These are phyloP conservation scores for Ophiorrhiza pumila DNA, from an alignment of 257 asterid species.

Conservation along the genomic window DNA sequence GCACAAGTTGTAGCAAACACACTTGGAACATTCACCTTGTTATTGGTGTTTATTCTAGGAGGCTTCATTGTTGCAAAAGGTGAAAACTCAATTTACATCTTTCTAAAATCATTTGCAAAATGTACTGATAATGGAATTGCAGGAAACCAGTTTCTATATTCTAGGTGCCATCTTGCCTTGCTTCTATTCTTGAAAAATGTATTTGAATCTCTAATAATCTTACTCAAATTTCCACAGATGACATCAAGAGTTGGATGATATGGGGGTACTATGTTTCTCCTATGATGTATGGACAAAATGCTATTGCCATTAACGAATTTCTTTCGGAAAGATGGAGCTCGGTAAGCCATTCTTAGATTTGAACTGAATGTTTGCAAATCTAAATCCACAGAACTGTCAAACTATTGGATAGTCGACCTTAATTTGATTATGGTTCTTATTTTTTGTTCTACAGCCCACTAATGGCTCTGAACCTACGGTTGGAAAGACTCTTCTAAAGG, in stretches of 20 bases:
- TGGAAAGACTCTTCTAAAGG: constrained; percentile 70
- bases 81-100: constrained; percentile 3
- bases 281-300: constrained; percentile 92
- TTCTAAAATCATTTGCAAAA: background rate
- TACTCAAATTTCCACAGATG: constrained; percentile 39
- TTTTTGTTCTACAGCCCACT: constrained; percentile 39
- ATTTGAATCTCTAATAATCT: background rate
- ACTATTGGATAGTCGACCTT: background rate
- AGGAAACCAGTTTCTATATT: background rate
- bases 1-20: constrained; percentile 69
- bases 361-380: background rate
- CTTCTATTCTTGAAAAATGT: background rate
- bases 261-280: constrained; percentile 94
- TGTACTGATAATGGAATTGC: background rate
- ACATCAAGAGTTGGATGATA: constrained; percentile 72
- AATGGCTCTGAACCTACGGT: constrained; percentile 60
- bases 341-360: constrained; percentile 35
- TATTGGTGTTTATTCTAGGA: constrained; percentile 68
- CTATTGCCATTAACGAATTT: constrained; percentile 80
- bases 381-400: background rate
- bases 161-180: background rate
- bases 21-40: constrained; percentile 62
- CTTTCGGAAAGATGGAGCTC: constrained; percentile 79
- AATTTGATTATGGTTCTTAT: background rate
- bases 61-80: constrained; percentile 79